Conservation (phyloP, 257 asterid genomes). For the Jasminum sambac region DNA sequence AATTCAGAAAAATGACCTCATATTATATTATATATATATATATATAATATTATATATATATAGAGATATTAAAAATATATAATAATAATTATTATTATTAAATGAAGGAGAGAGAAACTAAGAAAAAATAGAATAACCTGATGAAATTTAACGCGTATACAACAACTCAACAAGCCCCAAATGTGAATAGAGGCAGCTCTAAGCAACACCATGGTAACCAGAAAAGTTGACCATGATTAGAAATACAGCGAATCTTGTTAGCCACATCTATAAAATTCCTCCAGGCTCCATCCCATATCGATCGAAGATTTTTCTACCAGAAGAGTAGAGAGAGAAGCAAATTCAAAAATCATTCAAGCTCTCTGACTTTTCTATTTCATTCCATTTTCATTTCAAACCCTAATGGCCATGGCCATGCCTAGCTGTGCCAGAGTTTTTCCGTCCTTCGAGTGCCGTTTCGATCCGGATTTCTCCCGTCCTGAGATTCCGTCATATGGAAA, state of each 20-base stretch:
- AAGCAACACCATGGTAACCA: no score
- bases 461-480: conserved; percentile 62
- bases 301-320: not conserved
- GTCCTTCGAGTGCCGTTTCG: conserved; percentile 84
- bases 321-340: not conserved
- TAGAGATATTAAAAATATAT: no score
- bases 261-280: not conserved
- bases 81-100: no score
- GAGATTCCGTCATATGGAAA: conserved; percentile 39
- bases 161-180: no score
- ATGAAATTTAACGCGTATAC: no score
- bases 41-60: no score
- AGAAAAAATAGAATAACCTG: no score
- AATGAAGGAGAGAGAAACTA: no score
- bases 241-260: not conserved
- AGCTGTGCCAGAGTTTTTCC: conserved; percentile 60
- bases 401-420: conserved; percentile 91
- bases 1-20: no score
- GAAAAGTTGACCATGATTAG: not conserved
- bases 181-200: no score
- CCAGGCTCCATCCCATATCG: not conserved
- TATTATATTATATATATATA: no score
- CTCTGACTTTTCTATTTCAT: not conserved
- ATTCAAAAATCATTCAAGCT: not conserved
- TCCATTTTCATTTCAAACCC: conserved; percentile 16